A percentile compares a stretch with the other conserved stretches of the same genome.
These are phyloP conservation scores for Tetrahymena borealis DNA, from an alignment of 73 alveolate species.

Conservation along the genomic window DNA sequence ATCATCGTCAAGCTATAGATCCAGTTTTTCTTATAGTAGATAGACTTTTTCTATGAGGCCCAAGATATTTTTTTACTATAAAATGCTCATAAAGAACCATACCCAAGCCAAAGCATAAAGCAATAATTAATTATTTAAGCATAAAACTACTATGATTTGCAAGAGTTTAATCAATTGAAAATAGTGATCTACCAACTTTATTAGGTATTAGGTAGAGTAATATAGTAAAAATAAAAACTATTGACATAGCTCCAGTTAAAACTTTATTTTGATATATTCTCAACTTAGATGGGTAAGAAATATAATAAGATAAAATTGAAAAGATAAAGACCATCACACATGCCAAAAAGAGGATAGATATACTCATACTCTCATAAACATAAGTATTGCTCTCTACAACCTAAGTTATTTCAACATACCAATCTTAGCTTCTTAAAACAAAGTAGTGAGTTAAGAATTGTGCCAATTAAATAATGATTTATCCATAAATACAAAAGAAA, in stretches of 20 bases:
- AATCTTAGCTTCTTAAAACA: constrained; percentile 2
- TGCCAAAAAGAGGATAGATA: background rate
- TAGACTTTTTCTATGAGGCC: background rate
- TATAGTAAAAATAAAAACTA: background rate
- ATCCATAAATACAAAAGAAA: background rate
- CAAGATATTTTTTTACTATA: background rate
- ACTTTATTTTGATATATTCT: constrained; percentile 1
- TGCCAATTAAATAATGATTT: background rate
- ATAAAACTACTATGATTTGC: background rate
- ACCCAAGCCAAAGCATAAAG: background rate
- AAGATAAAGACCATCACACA: background rate
- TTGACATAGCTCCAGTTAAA: background rate
- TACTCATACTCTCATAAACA: background rate
- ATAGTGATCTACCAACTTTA: background rate
- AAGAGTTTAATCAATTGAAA: background rate
- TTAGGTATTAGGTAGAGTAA: background rate
- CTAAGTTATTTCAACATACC: background rate
- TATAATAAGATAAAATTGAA: constrained; percentile 3
- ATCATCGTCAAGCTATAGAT: background rate
- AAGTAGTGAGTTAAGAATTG: background rate
- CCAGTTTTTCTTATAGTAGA: background rate
- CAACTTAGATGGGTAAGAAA: constrained; percentile 18
- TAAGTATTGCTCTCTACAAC: background rate
- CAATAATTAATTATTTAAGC: background rate
- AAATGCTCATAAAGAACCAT: background rate